Evolutionary conservation across 495 filamentous ascomycete species (phyloP).

Genomic region (Penicillium fimorum): DNA sequence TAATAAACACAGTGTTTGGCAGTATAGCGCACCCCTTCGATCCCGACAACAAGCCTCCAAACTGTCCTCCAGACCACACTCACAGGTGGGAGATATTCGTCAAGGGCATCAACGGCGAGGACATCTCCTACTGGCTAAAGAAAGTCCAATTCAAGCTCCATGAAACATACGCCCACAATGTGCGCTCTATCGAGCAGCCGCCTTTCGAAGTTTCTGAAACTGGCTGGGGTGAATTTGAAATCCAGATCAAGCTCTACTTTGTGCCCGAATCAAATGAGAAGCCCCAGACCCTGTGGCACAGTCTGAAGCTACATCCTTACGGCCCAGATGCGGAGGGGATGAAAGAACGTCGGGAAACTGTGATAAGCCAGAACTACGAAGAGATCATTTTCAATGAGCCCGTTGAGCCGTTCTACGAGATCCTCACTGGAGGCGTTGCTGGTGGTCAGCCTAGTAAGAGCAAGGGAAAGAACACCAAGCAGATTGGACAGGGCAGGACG

Average conservation of each 20-base stretch:
- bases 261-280: slow-evolving; percentile 82
- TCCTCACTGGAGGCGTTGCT: slow-evolving; percentile 64
- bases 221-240: slow-evolving; percentile 97
- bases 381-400: slow-evolving; percentile 96
- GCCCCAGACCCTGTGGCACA: slow-evolving; percentile 86
- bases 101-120: slow-evolving; percentile 75
- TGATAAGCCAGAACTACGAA: slow-evolving; percentile 78
- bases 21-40: slow-evolving; percentile 75
- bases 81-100: slow-evolving; percentile 95
- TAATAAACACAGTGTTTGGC: slow-evolving; percentile 60
- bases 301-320: slow-evolving; percentile 87
- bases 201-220: slow-evolving; percentile 89
- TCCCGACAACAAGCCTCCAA: slow-evolving; percentile 61
- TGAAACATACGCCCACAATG: slow-evolving; percentile 86
- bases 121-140: slow-evolving; percentile 92
- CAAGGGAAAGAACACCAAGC: slow-evolving; percentile 49
- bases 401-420: slow-evolving; percentile 80
- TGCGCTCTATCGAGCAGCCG: slow-evolving; percentile 72
- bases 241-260: slow-evolving; percentile 90
- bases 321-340: slow-evolving; percentile 75
- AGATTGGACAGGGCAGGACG: slow-evolving; percentile 47
- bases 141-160: slow-evolving; percentile 98
- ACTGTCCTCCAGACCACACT: slow-evolving; percentile 73
- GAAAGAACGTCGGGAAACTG: slow-evolving; percentile 60
- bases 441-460: slow-evolving; percentile 34